Evolutionary conservation across 352 stramenopile species (phyloP).

Genomic region (Plasmopara halstedii): DNA sequence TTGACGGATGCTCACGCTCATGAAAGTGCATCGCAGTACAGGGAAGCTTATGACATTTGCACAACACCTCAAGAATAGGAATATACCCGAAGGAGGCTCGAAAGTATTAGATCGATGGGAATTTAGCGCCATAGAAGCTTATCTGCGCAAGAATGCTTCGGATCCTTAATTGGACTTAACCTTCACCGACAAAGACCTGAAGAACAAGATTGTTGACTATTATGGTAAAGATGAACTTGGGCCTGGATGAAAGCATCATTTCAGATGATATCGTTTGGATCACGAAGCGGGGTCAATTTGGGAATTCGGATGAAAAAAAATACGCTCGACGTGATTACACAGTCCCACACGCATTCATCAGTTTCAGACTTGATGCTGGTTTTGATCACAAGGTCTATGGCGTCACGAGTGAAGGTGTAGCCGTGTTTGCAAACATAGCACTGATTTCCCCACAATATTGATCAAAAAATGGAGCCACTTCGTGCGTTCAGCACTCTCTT

Average conservation of each 20-base stretch:
- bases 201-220: slow-evolving; percentile 68
- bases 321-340: slow-evolving; percentile 64
- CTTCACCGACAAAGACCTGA: slow-evolving; percentile 61
- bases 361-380: slow-evolving; percentile 71
- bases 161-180: slow-evolving; percentile 75
- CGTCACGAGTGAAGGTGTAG: slow-evolving; percentile 75
- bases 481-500: too few species aligned
- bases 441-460: slow-evolving; percentile 70
- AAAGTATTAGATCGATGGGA: slow-evolving; percentile 69
- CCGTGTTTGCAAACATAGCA: slow-evolving; percentile 70
- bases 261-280: slow-evolving; percentile 75
- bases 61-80: slow-evolving; percentile 86
- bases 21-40: slow-evolving; percentile 69
- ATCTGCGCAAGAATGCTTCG: slow-evolving; percentile 95
- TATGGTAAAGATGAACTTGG: slow-evolving; percentile 79
- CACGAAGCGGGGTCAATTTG: slow-evolving; percentile 77
- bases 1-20: slow-evolving; percentile 48
- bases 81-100: slow-evolving; percentile 77
- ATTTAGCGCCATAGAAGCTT: slow-evolving; percentile 74
- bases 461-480: slow-evolving; percentile 63
- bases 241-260: slow-evolving; percentile 80
- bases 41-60: slow-evolving; percentile 85
- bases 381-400: slow-evolving; percentile 87
- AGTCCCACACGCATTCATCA: slow-evolving; percentile 80
- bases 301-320: too few species aligned